These are phyloP conservation scores for Incumbomyces delicatus DNA, from an alignment of 2,329 filamentous ascomycete species.

Conservation along the genomic window DNA sequence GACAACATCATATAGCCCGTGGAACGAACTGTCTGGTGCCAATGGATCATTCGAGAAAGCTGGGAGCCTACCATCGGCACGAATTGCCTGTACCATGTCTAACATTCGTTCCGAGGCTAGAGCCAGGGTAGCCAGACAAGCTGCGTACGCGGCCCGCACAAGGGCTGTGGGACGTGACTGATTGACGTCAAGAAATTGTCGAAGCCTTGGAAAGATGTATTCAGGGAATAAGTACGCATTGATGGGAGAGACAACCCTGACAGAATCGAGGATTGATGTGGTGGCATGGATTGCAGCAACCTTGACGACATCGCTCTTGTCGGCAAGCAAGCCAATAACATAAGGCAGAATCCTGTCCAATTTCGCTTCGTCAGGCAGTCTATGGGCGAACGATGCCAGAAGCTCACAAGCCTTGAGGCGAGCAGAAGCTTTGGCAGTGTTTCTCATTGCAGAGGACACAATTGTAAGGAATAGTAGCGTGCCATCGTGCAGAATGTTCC, in stretches of 20 bases:
- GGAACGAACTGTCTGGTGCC: conserved; percentile 59
- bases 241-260: conserved; percentile 72
- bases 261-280: conserved; percentile 77
- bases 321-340: conserved; percentile 69
- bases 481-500: conserved; percentile 66
- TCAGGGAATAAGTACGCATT: conserved; percentile 60
- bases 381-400: conserved; percentile 80
- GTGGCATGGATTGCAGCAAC: conserved; percentile 77
- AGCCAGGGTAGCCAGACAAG: conserved; percentile 80
- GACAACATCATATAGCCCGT: conserved; percentile 80
- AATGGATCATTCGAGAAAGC: conserved; percentile 67
- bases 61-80: conserved; percentile 71
- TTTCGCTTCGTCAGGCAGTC: conserved; percentile 89
- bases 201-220: conserved; percentile 52
- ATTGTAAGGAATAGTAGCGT: conserved; percentile 86
- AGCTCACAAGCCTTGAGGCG: conserved; percentile 84
- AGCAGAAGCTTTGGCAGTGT: conserved; percentile 79
- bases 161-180: conserved; percentile 53
- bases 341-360: conserved; percentile 88
- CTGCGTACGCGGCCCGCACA: conserved; percentile 83
- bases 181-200: conserved; percentile 45
- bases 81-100: conserved; percentile 80
- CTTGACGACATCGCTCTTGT: conserved; percentile 74
- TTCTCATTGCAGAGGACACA: conserved; percentile 78
- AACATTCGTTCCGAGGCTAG: conserved; percentile 76